Evolutionary conservation across 495 filamentous ascomycete species (phyloP).

Genomic region (Copromyces sp.): DNA sequence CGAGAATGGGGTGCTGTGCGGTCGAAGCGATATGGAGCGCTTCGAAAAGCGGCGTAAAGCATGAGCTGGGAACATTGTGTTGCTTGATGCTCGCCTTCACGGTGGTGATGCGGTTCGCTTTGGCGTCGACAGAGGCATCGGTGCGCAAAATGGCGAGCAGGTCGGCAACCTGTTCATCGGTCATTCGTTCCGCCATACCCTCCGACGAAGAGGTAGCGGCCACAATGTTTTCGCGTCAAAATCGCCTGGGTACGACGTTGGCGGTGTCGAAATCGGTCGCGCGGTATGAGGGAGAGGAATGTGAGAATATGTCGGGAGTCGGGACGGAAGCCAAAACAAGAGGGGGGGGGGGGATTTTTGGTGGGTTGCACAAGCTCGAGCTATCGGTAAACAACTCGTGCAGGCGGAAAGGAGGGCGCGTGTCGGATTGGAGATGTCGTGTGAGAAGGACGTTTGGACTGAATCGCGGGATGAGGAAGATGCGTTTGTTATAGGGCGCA

Average conservation of each 20-base stretch:
- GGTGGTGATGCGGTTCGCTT: slow-evolving; percentile 57
- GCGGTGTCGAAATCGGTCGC: neutral
- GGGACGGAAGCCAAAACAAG: neutral
- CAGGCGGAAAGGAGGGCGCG: neutral
- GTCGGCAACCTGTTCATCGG: slow-evolving; percentile 53
- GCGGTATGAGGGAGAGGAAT: neutral
- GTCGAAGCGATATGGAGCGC: slow-evolving; percentile 55
- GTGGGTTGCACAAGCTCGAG: neutral
- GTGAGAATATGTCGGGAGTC: neutral
- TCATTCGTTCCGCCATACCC: slow-evolving; percentile 45
- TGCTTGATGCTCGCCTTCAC: slow-evolving; percentile 85
- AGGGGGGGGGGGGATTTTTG: neutral
- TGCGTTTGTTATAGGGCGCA: neutral
- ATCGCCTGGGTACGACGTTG: slow-evolving; percentile 5
- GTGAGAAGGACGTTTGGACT: slow-evolving; percentile 10
- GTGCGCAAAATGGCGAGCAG: slow-evolving; percentile 58
- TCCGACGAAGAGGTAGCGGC: slow-evolving; percentile 12
- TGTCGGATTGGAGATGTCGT: neutral
- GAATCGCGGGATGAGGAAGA: neutral
- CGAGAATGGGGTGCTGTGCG: slow-evolving; percentile 59
- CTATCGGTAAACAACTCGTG: neutral
- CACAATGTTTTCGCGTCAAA: slow-evolving; percentile 12
- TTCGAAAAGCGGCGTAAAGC: slow-evolving; percentile 63
- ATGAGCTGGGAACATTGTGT: slow-evolving; percentile 67
- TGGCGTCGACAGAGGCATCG: slow-evolving; percentile 58